These are phyloP conservation scores for Talaromyces sp. DNA, from an alignment of 2,329 filamentous ascomycete species.

Conservation along the genomic window DNA sequence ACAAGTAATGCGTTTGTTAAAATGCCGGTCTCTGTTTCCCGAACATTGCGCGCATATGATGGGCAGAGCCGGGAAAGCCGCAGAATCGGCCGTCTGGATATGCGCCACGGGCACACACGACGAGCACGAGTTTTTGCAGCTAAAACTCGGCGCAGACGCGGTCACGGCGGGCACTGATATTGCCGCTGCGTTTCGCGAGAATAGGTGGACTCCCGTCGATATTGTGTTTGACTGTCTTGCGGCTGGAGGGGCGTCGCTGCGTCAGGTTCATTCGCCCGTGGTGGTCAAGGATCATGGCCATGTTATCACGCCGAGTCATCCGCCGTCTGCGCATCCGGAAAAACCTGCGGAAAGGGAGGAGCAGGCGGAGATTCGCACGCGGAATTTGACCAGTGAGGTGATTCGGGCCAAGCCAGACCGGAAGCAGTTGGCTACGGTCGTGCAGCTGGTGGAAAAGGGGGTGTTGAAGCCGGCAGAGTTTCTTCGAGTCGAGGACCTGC, in stretches of 20 bases:
- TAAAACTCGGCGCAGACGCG: slow-evolving; percentile 27
- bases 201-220: slow-evolving; percentile 32
- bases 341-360: slow-evolving; percentile 6
- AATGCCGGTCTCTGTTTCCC: slow-evolving; percentile 28
- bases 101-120: slow-evolving; percentile 27
- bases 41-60: slow-evolving; percentile 5
- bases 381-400: slow-evolving; percentile 26
- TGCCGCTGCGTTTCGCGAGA: slow-evolving; percentile 23
- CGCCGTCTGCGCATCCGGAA: slow-evolving; percentile 7
- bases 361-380: slow-evolving; percentile 14
- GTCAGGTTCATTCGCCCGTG: slow-evolving; percentile 25
- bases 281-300: slow-evolving; percentile 29
- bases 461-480: slow-evolving; percentile 28
- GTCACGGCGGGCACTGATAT: slow-evolving; percentile 29
- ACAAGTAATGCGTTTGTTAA: slow-evolving; percentile 32
- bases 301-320: slow-evolving; percentile 22
- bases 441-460: slow-evolving; percentile 29
- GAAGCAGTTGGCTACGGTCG: slow-evolving; percentile 27
- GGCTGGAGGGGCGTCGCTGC: slow-evolving; percentile 26
- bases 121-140: slow-evolving; percentile 22
- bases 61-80: neutral
- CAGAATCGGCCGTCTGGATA: slow-evolving; percentile 25
- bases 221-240: slow-evolving; percentile 35
- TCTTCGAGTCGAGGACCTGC: slow-evolving; percentile 25
- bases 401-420: slow-evolving; percentile 33